Evolutionary conservation across 148 eudicot species (phyloP).

Genomic region (Rhododendron molle): DNA sequence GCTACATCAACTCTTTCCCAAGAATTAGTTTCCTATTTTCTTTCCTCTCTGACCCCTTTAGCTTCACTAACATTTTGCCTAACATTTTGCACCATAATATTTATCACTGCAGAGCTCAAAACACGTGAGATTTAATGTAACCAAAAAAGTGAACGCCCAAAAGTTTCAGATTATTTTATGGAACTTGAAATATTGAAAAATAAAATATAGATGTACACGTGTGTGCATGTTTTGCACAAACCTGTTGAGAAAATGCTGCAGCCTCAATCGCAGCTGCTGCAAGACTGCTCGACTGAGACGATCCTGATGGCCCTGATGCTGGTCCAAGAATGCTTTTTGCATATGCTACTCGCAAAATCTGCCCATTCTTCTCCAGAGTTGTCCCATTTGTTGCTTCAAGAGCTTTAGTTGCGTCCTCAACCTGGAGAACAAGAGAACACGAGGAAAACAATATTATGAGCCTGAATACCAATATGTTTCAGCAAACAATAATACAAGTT

Average conservation of each 20-base stretch:
- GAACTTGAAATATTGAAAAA: not conserved
- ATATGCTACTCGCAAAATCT: constrained; percentile 91
- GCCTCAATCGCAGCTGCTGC: constrained; percentile 99
- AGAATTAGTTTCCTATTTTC: not conserved
- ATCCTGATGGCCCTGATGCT: constrained; percentile 63
- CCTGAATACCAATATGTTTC: not conserved
- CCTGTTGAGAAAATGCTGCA: constrained; percentile 97
- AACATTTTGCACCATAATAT: not conserved
- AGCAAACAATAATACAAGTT: not conserved
- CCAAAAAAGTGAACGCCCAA: not conserved
- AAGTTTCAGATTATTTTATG: not conserved
- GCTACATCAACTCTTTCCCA: not conserved
- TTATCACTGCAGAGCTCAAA: not conserved
- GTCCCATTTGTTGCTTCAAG: constrained; percentile 91
- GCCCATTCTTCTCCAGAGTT: constrained; percentile 86
- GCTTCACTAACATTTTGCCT: not conserved
- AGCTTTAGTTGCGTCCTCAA: constrained; percentile 94
- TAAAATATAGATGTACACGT: not conserved
- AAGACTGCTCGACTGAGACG: constrained; percentile 88
- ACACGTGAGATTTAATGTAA: not conserved
- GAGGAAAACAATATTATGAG: constrained; percentile 1
- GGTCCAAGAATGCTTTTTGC: constrained; percentile 94
- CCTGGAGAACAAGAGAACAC: constrained; percentile 35
- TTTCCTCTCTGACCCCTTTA: not conserved
- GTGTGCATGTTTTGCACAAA: constrained; percentile 11